Conservation (phyloP, 148 eudicot species). For the Rhododendron williamsianum region DNA sequence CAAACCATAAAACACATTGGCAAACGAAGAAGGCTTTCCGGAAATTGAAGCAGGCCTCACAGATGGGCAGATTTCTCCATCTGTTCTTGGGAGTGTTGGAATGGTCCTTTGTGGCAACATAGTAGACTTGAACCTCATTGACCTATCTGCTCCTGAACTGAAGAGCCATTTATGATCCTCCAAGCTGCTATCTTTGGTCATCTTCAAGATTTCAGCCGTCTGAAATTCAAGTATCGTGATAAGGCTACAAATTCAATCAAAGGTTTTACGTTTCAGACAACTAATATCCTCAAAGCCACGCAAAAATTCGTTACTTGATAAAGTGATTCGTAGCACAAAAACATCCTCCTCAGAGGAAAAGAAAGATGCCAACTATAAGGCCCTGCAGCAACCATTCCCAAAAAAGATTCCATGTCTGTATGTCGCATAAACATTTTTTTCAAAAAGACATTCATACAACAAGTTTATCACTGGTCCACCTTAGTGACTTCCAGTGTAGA, state of each 20-base stretch:
- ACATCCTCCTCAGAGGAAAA: not conserved
- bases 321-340: not conserved
- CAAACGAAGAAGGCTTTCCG: slow-evolving; percentile 27
- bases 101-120: slow-evolving; percentile 17
- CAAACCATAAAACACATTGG: slow-evolving; percentile 36
- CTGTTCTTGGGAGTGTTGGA: slow-evolving; percentile 21
- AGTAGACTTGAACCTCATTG: slow-evolving; percentile 21
- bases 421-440: not conserved
- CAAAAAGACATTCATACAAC: not conserved
- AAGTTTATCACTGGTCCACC: not conserved
- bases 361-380: not conserved
- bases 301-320: not conserved
- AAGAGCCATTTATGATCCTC: slow-evolving; percentile 36
- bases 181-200: slow-evolving; percentile 23
- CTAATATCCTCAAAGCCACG: not conserved
- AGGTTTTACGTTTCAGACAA: not conserved
- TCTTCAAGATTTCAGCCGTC: slow-evolving; percentile 60
- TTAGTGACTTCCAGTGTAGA: not conserved
- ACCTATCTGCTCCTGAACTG: slow-evolving; percentile 26
- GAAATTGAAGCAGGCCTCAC: slow-evolving; percentile 23
- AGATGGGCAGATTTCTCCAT: slow-evolving; percentile 27
- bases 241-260: slow-evolving; percentile 8
- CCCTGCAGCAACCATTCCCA: not conserved
- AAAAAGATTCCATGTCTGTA: not conserved
- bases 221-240: slow-evolving; percentile 29